A percentile compares a stretch with the other conserved stretches of the same genome.
phyloP scores from a whole-genome alignment of 441 rosid genomes.

The Erodium texanum region DNA sequence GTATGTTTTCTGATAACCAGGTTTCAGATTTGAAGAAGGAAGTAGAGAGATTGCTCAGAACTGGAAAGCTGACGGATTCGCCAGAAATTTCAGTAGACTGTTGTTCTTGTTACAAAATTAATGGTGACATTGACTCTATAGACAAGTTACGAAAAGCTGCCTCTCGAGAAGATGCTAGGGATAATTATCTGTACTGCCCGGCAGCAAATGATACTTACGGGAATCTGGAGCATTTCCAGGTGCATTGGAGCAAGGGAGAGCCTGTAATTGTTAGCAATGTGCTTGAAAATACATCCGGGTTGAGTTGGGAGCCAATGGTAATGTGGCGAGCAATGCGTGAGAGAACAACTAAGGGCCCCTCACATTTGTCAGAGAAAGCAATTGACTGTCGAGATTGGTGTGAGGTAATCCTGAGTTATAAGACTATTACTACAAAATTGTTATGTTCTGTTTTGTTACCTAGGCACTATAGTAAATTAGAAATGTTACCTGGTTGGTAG shows the following conservation, averaged over 20 bases:
- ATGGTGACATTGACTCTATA: slow-evolving; percentile 12
- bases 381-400: slow-evolving; percentile 26
- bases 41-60: slow-evolving; percentile 35
- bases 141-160: slow-evolving; percentile 18
- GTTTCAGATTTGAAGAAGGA: slow-evolving; percentile 42
- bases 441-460: not conserved
- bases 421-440: too few relatives aligned
- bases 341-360: slow-evolving; percentile 7
- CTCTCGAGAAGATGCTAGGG: slow-evolving; percentile 17
- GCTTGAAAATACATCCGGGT: slow-evolving; percentile 20
- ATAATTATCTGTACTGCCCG: slow-evolving; percentile 23
- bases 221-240: slow-evolving; percentile 21
- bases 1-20: slow-evolving; percentile 34
- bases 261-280: slow-evolving; percentile 20
- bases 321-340: slow-evolving; percentile 25
- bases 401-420: slow-evolving; percentile 13
- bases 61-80: slow-evolving; percentile 2
- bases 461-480: too few relatives aligned
- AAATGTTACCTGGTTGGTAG: too few relatives aligned
- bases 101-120: slow-evolving; percentile 15
- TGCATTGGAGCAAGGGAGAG: slow-evolving; percentile 25
- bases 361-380: slow-evolving; percentile 15
- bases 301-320: slow-evolving; percentile 31
- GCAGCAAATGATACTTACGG: slow-evolving; percentile 15
- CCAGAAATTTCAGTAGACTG: slow-evolving; percentile 10